These are phyloP conservation scores for Fusarium sublunatum DNA, from an alignment of 2,329 filamentous ascomycete genomes.

Conservation along the genomic window DNA sequence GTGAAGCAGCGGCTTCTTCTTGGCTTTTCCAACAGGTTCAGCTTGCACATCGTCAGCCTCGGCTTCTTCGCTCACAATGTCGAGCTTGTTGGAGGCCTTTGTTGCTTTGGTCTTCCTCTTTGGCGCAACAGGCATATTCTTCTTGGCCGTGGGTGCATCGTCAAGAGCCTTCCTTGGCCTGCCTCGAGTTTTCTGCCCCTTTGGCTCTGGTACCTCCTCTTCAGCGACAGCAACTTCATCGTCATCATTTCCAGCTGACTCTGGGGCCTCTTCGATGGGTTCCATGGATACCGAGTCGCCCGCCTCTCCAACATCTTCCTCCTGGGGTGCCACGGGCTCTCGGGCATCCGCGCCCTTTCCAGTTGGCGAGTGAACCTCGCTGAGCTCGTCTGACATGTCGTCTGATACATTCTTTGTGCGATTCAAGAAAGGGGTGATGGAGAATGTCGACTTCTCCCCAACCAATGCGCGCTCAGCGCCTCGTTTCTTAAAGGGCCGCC, in stretches of 20 bases:
- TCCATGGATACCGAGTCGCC: constrained; percentile 22
- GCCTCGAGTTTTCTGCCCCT: constrained; percentile 56
- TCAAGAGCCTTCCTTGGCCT: constrained; percentile 58
- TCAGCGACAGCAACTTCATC: constrained; percentile 1
- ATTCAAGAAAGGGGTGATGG: constrained; percentile 93
- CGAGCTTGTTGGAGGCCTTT: constrained; percentile 45
- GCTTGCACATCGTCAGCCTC: constrained; percentile 49
- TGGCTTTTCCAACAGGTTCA: constrained; percentile 16
- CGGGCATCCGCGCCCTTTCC: constrained; percentile 19
- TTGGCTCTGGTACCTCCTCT: constrained; percentile 28
- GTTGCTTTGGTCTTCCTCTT: constrained; percentile 50
- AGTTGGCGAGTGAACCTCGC: constrained; percentile 43
- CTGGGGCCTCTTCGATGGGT: constrained; percentile 15
- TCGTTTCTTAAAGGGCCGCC: constrained; percentile 65
- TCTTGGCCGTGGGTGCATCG: constrained; percentile 59
- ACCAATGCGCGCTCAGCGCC: constrained; percentile 63
- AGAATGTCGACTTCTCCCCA: constrained; percentile 92
- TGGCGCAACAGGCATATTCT: constrained; percentile 55
- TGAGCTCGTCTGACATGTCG: constrained; percentile 49
- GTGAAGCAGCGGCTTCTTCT: constrained; percentile 27
- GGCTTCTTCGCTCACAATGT: constrained; percentile 56
- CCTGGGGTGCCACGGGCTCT: constrained; percentile 50
- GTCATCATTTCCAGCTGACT: constrained; percentile 20
- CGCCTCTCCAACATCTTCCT: constrained; percentile 43
- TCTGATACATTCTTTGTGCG: constrained; percentile 67